Evolutionary conservation across 306 rosid species (phyloP).

Genomic region (Cajanus cajan): DNA sequence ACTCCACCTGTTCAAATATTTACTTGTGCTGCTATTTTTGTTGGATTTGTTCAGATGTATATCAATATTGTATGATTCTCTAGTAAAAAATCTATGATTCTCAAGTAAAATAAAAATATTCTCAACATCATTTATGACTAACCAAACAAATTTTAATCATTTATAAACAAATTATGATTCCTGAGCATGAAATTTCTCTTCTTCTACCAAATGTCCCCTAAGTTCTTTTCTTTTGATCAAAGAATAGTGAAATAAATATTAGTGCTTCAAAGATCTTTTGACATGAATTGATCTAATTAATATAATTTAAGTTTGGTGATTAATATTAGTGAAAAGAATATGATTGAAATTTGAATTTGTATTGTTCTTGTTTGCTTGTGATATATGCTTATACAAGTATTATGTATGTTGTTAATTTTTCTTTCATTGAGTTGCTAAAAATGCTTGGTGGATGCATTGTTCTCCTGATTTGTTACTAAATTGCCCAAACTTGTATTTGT

Average conservation of each 20-base stretch:
- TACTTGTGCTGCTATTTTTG: background rate
- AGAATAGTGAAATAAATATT: background rate
- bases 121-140: too few species aligned
- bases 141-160: too few species aligned
- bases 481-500: background rate
- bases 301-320: conserved; percentile 3
- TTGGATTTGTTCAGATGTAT: background rate
- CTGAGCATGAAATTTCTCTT: too few species aligned
- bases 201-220: too few species aligned
- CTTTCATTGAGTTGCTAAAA: background rate
- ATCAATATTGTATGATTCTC: background rate
- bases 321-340: conserved; percentile 8
- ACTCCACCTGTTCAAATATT: conserved; percentile 18
- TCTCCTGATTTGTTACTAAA: conserved; percentile 15
- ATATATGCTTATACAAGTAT: background rate
- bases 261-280: background rate
- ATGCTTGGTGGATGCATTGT: background rate
- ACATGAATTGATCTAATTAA: conserved; percentile 5
- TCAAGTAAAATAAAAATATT: too few species aligned
- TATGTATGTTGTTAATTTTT: background rate
- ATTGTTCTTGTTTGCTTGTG: background rate
- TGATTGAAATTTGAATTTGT: background rate
- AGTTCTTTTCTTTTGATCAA: background rate
- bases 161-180: too few species aligned
- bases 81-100: background rate